Evolutionary conservation across 1,139 yeast species (phyloP).

Genomic region (Yamadazyma triangularis): DNA sequence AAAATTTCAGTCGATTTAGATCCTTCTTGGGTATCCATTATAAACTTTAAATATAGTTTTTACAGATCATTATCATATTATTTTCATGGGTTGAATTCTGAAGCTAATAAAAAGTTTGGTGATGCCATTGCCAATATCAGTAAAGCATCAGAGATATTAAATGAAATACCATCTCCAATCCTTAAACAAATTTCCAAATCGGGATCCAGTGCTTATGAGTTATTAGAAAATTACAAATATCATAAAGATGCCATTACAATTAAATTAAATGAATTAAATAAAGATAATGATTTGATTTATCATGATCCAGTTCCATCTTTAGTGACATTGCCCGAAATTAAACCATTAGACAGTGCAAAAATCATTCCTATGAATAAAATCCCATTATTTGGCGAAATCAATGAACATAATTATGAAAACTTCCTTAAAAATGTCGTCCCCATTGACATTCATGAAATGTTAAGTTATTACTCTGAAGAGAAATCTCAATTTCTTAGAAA

Average conservation of each 20-base stretch:
- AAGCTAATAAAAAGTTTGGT: constrained; percentile 57
- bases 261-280: constrained; percentile 49
- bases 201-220: constrained; percentile 29
- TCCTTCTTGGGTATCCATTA: constrained; percentile 38
- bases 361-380: constrained; percentile 48
- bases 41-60: constrained; percentile 46
- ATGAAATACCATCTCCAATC: constrained; percentile 21
- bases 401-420: constrained; percentile 51
- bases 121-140: constrained; percentile 68
- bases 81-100: constrained; percentile 49
- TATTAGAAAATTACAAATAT: constrained; percentile 40
- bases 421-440: constrained; percentile 82
- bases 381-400: constrained; percentile 32
- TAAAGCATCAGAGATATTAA: constrained; percentile 41
- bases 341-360: constrained; percentile 76
- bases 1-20: constrained; percentile 46
- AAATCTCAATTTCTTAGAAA: constrained; percentile 72
- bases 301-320: constrained; percentile 69
- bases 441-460: constrained; percentile 77
- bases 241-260: constrained; percentile 43
- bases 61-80: constrained; percentile 44
- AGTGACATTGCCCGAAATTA: constrained; percentile 53
- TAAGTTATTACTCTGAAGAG: constrained; percentile 85
- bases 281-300: constrained; percentile 87
- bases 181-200: constrained; percentile 25